Base-by-base conservation (phyloP, 352 stramenopile species). In the Phytophthora pinifolia region DNA sequence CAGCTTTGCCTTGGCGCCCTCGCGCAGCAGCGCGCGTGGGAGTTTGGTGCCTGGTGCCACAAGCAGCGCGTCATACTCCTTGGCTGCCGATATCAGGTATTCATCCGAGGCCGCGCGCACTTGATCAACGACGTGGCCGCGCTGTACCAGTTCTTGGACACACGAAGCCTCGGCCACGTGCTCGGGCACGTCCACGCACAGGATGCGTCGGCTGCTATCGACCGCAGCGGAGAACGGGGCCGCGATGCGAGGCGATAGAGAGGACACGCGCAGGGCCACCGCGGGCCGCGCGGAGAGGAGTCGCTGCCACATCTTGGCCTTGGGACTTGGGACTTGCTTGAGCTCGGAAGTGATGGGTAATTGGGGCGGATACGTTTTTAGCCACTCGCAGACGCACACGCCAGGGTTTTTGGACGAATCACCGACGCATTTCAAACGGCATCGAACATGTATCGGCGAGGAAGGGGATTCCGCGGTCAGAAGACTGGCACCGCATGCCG, bases 111-210 rank as follows among this genome's bases (percentile, higher is more conserved):
- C 52, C 6, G 64, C 54, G 44, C 68, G 62, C 17, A 82, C 45
- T 39, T 87, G 72, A 46, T 88, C 78, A 43, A 91, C 81, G 3
- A 46, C 25, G 59, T 89, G 75, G 54, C 81, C 81, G 50, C 81
- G 78, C 55, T 89, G 78, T 27, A 89, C 75, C 35, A 92, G 74
- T 58, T 87, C 72, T 39, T 86, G 77, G 4, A 87, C 74, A 47
- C 74, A 85, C 51, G 74, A 67, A 8, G 59, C 44, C 34, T 89
- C 75, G 30, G 76, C 65, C 36, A 86, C 47, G 2, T 70, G 56
- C 38, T 70, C 57, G 20, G 76, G 76, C 4, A 88, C 65, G 42
- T 86, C 75, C 13, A 91, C 70, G 22, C 76, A 91, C 18, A 91
- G 62, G 41, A 91, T 79, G 38, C 80, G 80, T 35, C 62, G 50